phyloP scores from a whole-genome alignment of 2,329 filamentous ascomycete species.

The Lasiodiplodia sp. region DNA sequence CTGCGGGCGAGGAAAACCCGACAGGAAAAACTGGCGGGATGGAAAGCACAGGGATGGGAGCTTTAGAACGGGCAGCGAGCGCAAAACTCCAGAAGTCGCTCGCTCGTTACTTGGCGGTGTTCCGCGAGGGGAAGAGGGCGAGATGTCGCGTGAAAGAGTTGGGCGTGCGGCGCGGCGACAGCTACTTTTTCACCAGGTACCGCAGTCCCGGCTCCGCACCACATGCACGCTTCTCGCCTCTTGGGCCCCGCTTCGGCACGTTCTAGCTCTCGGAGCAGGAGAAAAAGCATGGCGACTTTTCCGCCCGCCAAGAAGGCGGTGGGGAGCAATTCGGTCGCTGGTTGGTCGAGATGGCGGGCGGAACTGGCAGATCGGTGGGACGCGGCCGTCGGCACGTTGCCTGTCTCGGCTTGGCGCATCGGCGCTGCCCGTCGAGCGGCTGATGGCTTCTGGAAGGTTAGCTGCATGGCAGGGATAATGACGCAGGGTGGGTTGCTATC shows the following conservation, averaged over 20 bases:
- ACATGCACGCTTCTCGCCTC: not conserved
- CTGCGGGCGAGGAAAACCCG: too few species aligned
- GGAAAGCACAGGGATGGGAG: constrained; percentile 44
- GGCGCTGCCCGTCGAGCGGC: constrained; percentile 16
- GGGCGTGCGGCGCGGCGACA: not conserved
- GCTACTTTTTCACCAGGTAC: constrained; percentile 3
- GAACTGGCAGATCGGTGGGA: constrained; percentile 18
- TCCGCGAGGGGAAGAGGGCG: constrained; percentile 2
- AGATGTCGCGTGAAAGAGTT: not conserved
- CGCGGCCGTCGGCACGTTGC: constrained; percentile 9
- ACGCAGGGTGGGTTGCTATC: not conserved
- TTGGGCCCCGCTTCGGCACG: not conserved
- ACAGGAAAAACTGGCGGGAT: not conserved
- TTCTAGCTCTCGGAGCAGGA: constrained; percentile 10
- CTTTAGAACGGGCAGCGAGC: constrained; percentile 58
- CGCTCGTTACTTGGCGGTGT: constrained; percentile 37
- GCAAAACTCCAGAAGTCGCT: constrained; percentile 68
- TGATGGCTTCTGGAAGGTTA: constrained; percentile 23
- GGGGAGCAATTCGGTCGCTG: not conserved
- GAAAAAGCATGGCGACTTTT: constrained; percentile 22
- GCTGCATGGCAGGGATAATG: not conserved
- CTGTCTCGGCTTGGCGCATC: constrained; percentile 16
- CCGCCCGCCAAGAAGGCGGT: constrained; percentile 14
- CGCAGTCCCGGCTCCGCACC: too few species aligned
- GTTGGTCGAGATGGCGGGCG: constrained; percentile 8